Percentiles rank a stretch among this genome's conserved stretches.
Evolutionary conservation across 495 filamentous ascomycete genomes (phyloP).

Genomic region (Xylaria scruposa): DNA sequence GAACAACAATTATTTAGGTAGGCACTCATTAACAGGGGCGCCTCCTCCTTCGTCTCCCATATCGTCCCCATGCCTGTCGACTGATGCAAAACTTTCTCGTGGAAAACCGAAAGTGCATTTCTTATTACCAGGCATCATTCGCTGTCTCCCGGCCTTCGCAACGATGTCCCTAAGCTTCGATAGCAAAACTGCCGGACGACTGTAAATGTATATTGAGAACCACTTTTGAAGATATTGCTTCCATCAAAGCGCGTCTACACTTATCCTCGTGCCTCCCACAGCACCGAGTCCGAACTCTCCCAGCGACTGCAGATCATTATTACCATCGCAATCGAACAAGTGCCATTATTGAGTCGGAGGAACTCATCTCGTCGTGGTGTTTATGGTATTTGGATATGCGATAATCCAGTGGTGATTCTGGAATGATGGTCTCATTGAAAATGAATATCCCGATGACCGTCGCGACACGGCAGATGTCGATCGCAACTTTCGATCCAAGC

Average conservation of each 20-base stretch:
- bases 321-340: not conserved
- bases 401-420: not conserved
- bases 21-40: too few species aligned
- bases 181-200: not conserved
- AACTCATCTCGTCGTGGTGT: not conserved
- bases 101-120: not conserved
- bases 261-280: not conserved
- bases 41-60: not conserved
- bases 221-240: not conserved
- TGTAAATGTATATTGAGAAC: not conserved
- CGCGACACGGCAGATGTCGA: conserved; percentile 7
- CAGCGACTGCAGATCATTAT: not conserved
- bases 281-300: not conserved
- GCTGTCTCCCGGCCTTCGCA: not conserved
- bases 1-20: not conserved
- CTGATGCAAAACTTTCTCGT: not conserved
- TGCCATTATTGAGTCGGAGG: not conserved
- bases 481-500: not conserved
- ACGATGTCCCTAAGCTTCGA: not conserved
- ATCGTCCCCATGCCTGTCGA: not conserved
- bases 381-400: not conserved
- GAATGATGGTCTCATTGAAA: not conserved
- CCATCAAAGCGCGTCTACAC: not conserved
- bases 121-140: not conserved
- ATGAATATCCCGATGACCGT: not conserved